Conservation (phyloP, 139 green algal species). For the Chlorella sp. region DNA sequence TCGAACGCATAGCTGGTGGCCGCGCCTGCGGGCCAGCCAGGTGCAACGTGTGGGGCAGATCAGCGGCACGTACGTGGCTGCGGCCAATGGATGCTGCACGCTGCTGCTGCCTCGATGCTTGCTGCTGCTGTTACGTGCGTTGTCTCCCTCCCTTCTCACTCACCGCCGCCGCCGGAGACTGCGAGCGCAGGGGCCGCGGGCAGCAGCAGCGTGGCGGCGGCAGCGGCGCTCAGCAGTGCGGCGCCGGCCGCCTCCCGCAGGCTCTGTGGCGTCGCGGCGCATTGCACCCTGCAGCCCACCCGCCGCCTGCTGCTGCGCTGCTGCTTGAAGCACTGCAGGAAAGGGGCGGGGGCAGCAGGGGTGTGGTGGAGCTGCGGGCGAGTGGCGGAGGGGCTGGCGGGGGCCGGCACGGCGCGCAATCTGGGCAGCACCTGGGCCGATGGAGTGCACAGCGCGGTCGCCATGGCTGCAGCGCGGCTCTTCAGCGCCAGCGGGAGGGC, state of each 20-base stretch:
- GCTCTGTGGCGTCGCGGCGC: conserved; percentile 8
- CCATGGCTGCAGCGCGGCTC: too few species aligned
- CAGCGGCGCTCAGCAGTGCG: conserved; percentile 24
- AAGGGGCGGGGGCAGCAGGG: neutral
- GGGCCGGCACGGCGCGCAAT: neutral
- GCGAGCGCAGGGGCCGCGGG: conserved; percentile 13
- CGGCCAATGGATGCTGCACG: too few species aligned
- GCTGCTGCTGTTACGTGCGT: neutral
- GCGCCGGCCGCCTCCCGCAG: neutral
- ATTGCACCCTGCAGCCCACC: conserved; percentile 8
- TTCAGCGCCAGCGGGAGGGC: too few species aligned
- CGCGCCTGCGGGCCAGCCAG: neutral
- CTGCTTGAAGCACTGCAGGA: conserved; percentile 38
- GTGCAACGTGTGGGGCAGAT: too few species aligned
- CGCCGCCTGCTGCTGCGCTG: neutral
- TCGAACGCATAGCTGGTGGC: conserved; percentile 47
- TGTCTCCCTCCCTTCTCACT: neutral
- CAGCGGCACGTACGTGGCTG: too few species aligned
- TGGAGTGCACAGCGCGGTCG: too few species aligned
- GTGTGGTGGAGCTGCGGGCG: neutral
- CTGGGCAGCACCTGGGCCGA: too few species aligned
- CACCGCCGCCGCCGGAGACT: conserved; percentile 51
- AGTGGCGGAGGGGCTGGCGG: neutral
- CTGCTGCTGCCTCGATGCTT: neutral
- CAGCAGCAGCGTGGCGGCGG: conserved; percentile 25